Evolutionary conservation across 2,329 filamentous ascomycete genomes (phyloP).

Genomic region (Sporothrix sp.): DNA sequence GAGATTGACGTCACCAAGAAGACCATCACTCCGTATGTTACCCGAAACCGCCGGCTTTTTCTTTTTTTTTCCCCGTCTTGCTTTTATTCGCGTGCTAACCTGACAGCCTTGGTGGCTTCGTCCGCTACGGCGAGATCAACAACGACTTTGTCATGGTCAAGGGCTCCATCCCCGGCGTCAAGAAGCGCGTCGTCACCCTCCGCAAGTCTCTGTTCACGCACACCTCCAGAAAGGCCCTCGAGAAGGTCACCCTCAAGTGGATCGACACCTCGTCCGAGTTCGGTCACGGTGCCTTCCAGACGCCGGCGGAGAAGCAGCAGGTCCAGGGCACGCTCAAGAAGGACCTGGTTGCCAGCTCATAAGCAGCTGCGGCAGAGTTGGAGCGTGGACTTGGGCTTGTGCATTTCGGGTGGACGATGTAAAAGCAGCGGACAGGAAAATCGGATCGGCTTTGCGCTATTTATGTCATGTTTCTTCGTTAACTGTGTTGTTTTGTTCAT

Average conservation of each 20-base stretch:
- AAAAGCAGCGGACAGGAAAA: conserved; percentile 8
- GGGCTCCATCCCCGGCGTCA: conserved; percentile 93
- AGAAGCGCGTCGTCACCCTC: conserved; percentile 99
- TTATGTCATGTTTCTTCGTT: conserved; percentile 12
- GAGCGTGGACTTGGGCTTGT: conserved; percentile 20
- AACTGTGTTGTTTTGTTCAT: conserved; percentile 6
- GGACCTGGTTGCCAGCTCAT: conserved; percentile 53
- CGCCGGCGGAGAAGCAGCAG: conserved; percentile 92
- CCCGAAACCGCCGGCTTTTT: neutral
- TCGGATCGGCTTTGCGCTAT: conserved; percentile 10
- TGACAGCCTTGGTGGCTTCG: conserved; percentile 88
- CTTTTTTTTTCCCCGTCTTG: neutral
- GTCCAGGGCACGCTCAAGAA: conserved; percentile 99
- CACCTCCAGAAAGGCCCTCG: conserved; percentile 87
- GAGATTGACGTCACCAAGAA: conserved; percentile 98
- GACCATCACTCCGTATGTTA: conserved; percentile 94
- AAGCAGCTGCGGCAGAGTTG: conserved; percentile 19
- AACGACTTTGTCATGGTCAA: conserved; percentile 98
- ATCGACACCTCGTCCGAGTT: conserved; percentile 99
- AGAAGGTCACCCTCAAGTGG: conserved; percentile 99
- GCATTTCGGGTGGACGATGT: conserved; percentile 20
- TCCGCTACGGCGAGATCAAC: conserved; percentile 98
- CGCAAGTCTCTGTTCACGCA: conserved; percentile 98
- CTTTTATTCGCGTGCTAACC: conserved; percentile 14
- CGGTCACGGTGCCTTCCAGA: conserved; percentile 99